phyloP scores from a whole-genome alignment of 352 stramenopile genomes.

The Phytophthora sp. region DNA sequence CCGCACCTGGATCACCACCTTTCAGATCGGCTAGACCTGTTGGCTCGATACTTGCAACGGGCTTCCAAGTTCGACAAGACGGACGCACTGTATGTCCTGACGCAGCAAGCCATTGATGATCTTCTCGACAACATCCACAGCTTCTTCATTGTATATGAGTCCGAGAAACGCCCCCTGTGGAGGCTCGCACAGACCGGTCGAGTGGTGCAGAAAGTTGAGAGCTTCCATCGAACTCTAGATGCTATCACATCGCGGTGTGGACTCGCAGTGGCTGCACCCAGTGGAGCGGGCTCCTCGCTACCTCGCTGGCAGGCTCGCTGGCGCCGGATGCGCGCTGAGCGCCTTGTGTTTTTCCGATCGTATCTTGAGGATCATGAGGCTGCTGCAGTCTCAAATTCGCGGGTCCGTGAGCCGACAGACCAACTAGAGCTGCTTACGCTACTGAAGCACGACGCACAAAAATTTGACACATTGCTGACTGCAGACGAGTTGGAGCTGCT shows the following conservation, averaged over 20 bases:
- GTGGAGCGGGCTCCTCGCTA: constrained; percentile 9
- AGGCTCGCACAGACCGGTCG: constrained; percentile 39
- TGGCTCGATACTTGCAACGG: constrained; percentile 28
- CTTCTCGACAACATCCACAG: constrained; percentile 32
- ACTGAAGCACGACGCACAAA: constrained; percentile 25
- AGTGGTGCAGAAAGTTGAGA: constrained; percentile 40
- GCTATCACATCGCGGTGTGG: constrained; percentile 36
- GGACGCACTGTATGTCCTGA: constrained; percentile 10
- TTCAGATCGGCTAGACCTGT: constrained; percentile 27
- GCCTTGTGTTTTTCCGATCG: constrained; percentile 34
- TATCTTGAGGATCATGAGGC: constrained; percentile 22
- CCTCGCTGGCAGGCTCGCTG: constrained; percentile 41
- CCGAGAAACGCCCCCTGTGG: constrained; percentile 33
- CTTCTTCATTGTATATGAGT: constrained; percentile 34
- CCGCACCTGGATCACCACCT: constrained; percentile 35
- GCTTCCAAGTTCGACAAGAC: constrained; percentile 12
- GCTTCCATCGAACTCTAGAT: constrained; percentile 38
- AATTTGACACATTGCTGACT: constrained; percentile 35
- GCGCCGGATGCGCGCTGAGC: constrained; percentile 38
- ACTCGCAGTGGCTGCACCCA: constrained; percentile 17
- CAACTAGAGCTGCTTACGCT: constrained; percentile 38
- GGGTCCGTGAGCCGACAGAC: constrained; percentile 16
- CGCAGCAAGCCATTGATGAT: constrained; percentile 29
- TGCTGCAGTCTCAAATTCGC: constrained; percentile 12
- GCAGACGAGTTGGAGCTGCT: constrained; percentile 26